A percentile compares a stretch with the other conserved stretches of the same genome.
Conservation (phyloP, 768 basidiomycete species). For the Fibroporia radiculosa region DNA sequence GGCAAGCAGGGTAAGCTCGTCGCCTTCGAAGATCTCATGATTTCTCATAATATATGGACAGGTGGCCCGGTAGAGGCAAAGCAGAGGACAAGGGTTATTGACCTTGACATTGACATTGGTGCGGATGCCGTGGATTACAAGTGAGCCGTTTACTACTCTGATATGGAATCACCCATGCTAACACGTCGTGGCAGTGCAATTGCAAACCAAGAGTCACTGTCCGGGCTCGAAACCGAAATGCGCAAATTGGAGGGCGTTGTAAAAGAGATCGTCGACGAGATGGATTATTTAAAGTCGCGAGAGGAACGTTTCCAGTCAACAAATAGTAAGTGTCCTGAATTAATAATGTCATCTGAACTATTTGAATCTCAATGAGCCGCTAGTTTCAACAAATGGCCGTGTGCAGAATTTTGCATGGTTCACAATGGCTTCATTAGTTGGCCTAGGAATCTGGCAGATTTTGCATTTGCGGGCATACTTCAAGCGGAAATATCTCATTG, state of each 20-base stretch:
- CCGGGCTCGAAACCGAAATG: slow-evolving; percentile 96
- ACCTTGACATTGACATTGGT: slow-evolving; percentile 96
- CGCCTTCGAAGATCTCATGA: not conserved
- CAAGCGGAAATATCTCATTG: slow-evolving; percentile 92
- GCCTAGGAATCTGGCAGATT: slow-evolving; percentile 90
- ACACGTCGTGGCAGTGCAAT: slow-evolving; percentile 65
- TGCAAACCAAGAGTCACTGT: slow-evolving; percentile 95
- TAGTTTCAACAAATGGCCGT: slow-evolving; percentile 87
- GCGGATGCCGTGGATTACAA: slow-evolving; percentile 99
- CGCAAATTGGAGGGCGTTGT: slow-evolving; percentile 92
- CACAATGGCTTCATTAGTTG: slow-evolving; percentile 69
- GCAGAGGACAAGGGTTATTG: slow-evolving; percentile 61
- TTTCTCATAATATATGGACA: slow-evolving; percentile 1
- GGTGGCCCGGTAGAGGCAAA: slow-evolving; percentile 40
- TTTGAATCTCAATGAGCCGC: slow-evolving; percentile 1
- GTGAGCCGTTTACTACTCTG: slow-evolving; percentile 37
- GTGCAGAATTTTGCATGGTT: slow-evolving; percentile 94
- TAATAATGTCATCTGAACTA: slow-evolving; percentile 1
- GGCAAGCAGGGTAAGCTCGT: slow-evolving; percentile 40
- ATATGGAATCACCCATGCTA: slow-evolving; percentile 1
- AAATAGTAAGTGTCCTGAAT: slow-evolving; percentile 52
- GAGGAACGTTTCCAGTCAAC: slow-evolving; percentile 85
- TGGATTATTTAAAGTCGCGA: slow-evolving; percentile 84
- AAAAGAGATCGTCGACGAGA: slow-evolving; percentile 91
- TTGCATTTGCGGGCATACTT: slow-evolving; percentile 92